Base-by-base conservation (phyloP, 345 rosid species). In the Acer campestre region DNA sequence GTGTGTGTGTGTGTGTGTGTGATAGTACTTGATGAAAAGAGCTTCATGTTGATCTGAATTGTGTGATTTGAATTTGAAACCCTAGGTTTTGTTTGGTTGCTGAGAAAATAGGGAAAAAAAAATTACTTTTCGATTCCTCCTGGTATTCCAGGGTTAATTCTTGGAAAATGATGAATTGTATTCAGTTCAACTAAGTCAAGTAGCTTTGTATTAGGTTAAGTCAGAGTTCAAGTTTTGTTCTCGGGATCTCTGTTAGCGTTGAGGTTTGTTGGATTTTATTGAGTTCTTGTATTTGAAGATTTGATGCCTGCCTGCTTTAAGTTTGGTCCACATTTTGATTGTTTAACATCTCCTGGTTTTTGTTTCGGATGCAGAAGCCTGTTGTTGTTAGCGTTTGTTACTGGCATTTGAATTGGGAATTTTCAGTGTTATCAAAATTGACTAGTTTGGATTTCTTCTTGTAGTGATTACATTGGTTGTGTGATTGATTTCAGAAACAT, bases 11-110 rank as follows among this genome's bases (percentile, higher is more conserved):
- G 1, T 20, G 4, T 27, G 20, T 9, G 27, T 68, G 23, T 31
- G 18, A 58, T n/a, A 59, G 1, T 59, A 22, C 63, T 59, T 63
- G n/a, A 62, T 59, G 17, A 59, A 63, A 29, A 64, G 20, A 7
- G 62, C n/a, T 74, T 20, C 48, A 11, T 68, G 18, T 27, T 67
- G 77, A 74, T 49, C 70, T 49, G 77, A 48, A 74, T 64, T 74
- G 14, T 74, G 38, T 71, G 56, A 64, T 66, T 84, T 69, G 61
- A 79, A 90, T 66, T 84, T 69, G 61, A 79, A 90, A 80, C 91
- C 89, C 91, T 86, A 86, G 79, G 20, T 82, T 16, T 40, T 70
- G 66, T 78, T 81, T 77, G 67, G 79, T 35, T 79, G 66, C 66
- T 81, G 23, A 20, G 78, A 61, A 80, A 59, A 70, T 76, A 49